Evolutionary conservation across 2,329 filamentous ascomycete genomes (phyloP), one percentile per base, ranked within the genome.

Genomic region (Ophiocordyceps sinensis): DNA sequence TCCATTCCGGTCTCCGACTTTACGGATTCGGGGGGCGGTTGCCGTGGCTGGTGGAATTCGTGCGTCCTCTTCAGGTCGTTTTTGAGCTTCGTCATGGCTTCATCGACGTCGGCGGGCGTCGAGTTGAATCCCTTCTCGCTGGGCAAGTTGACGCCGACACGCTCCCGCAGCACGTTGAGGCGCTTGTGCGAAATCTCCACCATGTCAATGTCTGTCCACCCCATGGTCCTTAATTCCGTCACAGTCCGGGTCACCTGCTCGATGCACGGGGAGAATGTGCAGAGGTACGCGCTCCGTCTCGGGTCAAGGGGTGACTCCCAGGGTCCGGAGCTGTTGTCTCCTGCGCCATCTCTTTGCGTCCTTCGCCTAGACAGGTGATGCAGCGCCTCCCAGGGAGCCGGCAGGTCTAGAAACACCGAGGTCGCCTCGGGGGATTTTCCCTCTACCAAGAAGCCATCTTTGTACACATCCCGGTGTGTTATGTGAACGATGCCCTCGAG

Each of bases 181-280:
- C 82, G 78, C 50, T 77, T 79, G 52, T 94, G 80, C 11, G 77
- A 69, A 11, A 98, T 75, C 61, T 95, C 91, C 1, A 94, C 84
- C 85, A 94, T 95, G 50, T 85, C 79, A 48, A 96, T 93, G 43
- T 89, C 82, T 10, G 87, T 73, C 91, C 91, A 98, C 41, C 85
- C 86, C 7, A 87, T 66, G 31, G 78, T 74, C 41, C 89, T 80
- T 60, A 98, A 72, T 12, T 77, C 75, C 11, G 84, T 81, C 41
- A 94, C 79, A 0, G 91, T 96, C 42, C 79, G 77, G 41, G 83
- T 86, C 19, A 93, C 89, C 65, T 98, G 91, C 62, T 98, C 91
- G 49, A 98, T 93, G 61, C 91, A 98, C 0, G 91, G 91, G 1
- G 84, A 93, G 64, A 98, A 98, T 1, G 87, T 93, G 66, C 91